These are phyloP conservation scores for Penstemon davidsonii DNA, from an alignment of 257 asterid genomes.

Conservation along the genomic window DNA sequence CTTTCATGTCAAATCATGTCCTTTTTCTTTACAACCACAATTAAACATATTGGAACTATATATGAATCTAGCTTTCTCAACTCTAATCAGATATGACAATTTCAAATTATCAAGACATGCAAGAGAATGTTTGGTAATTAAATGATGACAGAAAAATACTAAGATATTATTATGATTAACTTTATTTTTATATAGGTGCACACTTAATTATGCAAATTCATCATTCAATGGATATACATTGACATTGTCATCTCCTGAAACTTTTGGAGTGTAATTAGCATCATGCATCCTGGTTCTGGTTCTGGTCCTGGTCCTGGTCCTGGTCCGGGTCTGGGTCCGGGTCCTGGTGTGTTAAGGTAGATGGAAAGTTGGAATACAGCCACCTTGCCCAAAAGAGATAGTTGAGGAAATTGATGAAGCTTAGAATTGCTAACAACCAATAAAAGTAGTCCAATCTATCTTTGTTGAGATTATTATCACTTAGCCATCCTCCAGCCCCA, in stretches of 20 bases:
- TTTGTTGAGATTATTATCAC: conserved; percentile 61
- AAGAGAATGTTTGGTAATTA: conserved; percentile 1
- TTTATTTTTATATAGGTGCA: not conserved
- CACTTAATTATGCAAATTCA: not conserved
- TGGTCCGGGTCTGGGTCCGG: too few species aligned
- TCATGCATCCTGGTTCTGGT: too few species aligned
- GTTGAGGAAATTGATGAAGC: conserved; percentile 72
- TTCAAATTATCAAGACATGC: not conserved
- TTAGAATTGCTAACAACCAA: conserved; percentile 65
- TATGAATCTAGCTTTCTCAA: not conserved
- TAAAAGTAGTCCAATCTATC: conserved; percentile 81
- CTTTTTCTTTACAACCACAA: not conserved
- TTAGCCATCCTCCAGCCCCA: conserved; percentile 74
- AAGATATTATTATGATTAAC: not conserved
- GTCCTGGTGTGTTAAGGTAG: not conserved
- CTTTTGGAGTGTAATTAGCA: conserved; percentile 28
- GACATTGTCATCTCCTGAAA: conserved; percentile 43
- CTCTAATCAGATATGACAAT: conserved; percentile 1
- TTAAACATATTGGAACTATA: not conserved
- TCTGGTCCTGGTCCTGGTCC: too few species aligned
- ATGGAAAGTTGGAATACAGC: conserved; percentile 45
- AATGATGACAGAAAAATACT: not conserved
- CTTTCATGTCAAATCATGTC: not conserved
- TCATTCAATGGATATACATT: conserved; percentile 25
- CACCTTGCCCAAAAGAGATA: conserved; percentile 78